A percentile compares a stretch with the other conserved stretches of the same genome.
Conservation (phyloP, 1,139 yeast genomes). For the Blastobotrys elegans region DNA sequence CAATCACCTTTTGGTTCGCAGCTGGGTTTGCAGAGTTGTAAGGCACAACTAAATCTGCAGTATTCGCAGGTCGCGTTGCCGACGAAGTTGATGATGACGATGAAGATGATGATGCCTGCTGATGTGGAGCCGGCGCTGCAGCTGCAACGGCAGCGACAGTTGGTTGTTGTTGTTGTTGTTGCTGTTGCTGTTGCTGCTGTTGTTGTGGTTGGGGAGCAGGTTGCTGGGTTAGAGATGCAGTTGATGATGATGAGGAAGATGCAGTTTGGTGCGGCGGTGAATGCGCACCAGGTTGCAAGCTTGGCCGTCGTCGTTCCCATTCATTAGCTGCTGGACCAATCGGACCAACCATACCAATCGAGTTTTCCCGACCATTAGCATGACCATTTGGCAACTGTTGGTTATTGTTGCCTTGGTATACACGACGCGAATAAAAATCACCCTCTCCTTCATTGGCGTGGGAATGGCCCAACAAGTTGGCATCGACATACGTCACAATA, state of each 20-base stretch:
- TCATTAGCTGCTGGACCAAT: constrained; percentile 5
- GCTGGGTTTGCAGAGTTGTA: constrained; percentile 33
- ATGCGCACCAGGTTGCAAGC: constrained; percentile 7
- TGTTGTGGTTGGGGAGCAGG: constrained; percentile 4
- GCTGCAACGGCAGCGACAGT: constrained; percentile 1
- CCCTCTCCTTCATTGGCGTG: not conserved
- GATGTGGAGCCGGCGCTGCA: not conserved
- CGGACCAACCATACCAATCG: constrained; percentile 2
- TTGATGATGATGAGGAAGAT: not conserved
- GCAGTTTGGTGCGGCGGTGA: constrained; percentile 1
- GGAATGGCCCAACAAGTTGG: not conserved
- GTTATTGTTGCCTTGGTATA: not conserved
- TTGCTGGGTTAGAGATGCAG: not conserved
- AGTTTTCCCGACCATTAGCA: constrained; percentile 3
- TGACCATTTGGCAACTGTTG: not conserved
- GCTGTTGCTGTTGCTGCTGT: constrained; percentile 14
- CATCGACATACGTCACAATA: constrained; percentile 3
- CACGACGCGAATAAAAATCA: not conserved
- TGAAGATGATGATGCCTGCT: not conserved
- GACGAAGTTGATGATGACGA: not conserved
- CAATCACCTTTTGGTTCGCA: constrained; percentile 33
- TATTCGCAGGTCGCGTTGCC: constrained; percentile 15
- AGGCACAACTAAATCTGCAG: constrained; percentile 29
- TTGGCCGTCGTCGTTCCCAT: constrained; percentile 5
- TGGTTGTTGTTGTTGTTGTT: constrained; percentile 7